phyloP scores from a whole-genome alignment of 371 early-diverging fungal species.

The Apophysomyces sp. region DNA sequence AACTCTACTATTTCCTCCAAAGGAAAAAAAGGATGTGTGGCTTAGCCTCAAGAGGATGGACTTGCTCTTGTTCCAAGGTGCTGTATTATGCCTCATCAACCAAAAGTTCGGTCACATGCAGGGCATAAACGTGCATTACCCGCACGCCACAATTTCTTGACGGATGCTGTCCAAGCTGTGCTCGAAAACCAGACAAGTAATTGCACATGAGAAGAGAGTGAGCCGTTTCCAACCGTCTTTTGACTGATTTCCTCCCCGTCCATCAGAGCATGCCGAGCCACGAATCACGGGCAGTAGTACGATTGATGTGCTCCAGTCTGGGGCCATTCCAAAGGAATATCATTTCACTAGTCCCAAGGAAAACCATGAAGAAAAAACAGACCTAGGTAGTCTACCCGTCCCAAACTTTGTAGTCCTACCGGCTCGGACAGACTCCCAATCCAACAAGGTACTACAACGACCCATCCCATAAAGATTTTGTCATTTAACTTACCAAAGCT shows the following conservation, averaged over 20 bases:
- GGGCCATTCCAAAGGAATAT: neutral
- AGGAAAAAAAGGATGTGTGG: neutral
- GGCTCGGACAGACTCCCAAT: neutral
- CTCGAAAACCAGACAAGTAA: conserved; percentile 21
- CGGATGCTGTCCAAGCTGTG: conserved; percentile 22
- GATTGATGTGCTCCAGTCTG: neutral
- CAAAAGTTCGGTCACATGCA: conserved; percentile 1
- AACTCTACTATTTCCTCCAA: neutral
- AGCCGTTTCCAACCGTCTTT: neutral
- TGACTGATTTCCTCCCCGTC: conserved; percentile 10
- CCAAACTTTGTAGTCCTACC: neutral
- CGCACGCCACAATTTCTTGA: conserved; percentile 23
- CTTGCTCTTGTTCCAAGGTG: no score
- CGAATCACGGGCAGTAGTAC: neutral
- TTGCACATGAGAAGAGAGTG: neutral
- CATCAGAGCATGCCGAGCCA: neutral
- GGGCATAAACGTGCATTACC: conserved; percentile 26
- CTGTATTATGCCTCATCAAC: neutral
- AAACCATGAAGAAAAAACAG: neutral
- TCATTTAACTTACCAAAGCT: neutral
- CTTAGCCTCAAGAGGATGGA: neutral
- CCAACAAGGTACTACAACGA: neutral
- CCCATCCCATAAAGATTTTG: neutral
- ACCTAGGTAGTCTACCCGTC: neutral
- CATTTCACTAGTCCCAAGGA: neutral